Conservation (phyloP, 257 asterid species). For the Buddleja alternifolia region DNA sequence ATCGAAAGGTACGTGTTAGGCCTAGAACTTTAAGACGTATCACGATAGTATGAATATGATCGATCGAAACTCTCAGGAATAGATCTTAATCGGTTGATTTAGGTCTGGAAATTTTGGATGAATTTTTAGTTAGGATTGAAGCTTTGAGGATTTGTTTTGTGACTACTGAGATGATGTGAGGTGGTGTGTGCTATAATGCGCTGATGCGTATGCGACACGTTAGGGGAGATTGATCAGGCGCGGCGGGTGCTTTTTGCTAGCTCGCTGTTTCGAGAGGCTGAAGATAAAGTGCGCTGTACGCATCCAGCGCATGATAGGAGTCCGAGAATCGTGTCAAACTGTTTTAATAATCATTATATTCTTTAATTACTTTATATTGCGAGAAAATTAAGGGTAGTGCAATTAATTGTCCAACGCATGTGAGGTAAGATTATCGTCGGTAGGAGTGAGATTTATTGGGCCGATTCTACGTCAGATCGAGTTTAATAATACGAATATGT, state of each 20-base stretch:
- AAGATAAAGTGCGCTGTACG: slow-evolving; percentile 44
- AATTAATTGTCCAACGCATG: slow-evolving; percentile 43
- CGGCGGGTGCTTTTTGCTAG: background rate
- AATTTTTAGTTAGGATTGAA: slow-evolving; percentile 13
- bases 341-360: background rate
- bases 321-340: slow-evolving; percentile 34
- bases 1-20: slow-evolving; percentile 93
- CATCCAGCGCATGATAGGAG: slow-evolving; percentile 46
- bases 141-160: background rate
- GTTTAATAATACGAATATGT: too few species aligned
- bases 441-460: slow-evolving; percentile 26
- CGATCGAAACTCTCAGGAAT: background rate
- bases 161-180: background rate
- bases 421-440: slow-evolving; percentile 42
- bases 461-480: too few species aligned
- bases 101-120: slow-evolving; percentile 1
- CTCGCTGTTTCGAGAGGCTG: slow-evolving; percentile 1
- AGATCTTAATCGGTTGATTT: slow-evolving; percentile 35
- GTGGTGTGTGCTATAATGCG: slow-evolving; percentile 40
- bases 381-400: slow-evolving; percentile 23
- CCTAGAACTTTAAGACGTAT: too few species aligned
- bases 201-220: slow-evolving; percentile 34
- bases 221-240: slow-evolving; percentile 34
- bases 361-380: background rate
- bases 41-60: background rate